Evolutionary conservation across 2,329 filamentous ascomycete genomes (phyloP), one percentile per base, ranked within the genome.

Genomic region (Bipolaris zeicola): DNA sequence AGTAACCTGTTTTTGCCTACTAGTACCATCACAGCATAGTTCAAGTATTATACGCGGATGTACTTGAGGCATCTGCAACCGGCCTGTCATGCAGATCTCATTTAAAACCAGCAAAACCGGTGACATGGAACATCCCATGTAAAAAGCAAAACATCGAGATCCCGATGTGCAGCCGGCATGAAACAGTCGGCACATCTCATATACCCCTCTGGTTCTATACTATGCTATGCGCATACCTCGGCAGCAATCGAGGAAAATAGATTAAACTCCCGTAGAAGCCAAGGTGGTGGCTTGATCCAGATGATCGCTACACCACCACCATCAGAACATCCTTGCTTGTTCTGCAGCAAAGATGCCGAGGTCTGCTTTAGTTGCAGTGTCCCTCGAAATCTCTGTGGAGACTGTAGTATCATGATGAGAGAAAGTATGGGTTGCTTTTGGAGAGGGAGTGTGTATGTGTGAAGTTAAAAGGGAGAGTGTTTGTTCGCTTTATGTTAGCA

Each of bases 301-400:
- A 51, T 51, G 49, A 44, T 44, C 39, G 11, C 28, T 26, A 37
- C 39, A 51, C 49, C 31, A 44, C 41, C 47, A 41, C 13, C 11
- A 41, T 38, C 26, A 28, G 7, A 28, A 24, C 49, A 51, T 22
- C 49, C 49, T 51, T 51, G 49, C 37, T 31, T 20, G 24, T n/a
- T 20, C n/a, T 44, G 49, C 18, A 31, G 33, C 49, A 47, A 26
- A 51, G 20, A 36, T 51, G 39, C 49, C 49, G 49, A 51, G 49
- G 49, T 51, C 39, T 31, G 16, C 28, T 43, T 34, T 18, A 44
- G 16, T 20, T 39, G 31, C 39, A 28, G 33, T 18, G 20, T 16
- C 8, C 14, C 31, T 16, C 22, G 31, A 28, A 44, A 28, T 43
- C 31, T 51, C 41, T 39, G 24, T 44, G 49, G 18, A n/a, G 39